Conservation (phyloP, 768 basidiomycete species). For the Termitomyces bulborhizus region DNA sequence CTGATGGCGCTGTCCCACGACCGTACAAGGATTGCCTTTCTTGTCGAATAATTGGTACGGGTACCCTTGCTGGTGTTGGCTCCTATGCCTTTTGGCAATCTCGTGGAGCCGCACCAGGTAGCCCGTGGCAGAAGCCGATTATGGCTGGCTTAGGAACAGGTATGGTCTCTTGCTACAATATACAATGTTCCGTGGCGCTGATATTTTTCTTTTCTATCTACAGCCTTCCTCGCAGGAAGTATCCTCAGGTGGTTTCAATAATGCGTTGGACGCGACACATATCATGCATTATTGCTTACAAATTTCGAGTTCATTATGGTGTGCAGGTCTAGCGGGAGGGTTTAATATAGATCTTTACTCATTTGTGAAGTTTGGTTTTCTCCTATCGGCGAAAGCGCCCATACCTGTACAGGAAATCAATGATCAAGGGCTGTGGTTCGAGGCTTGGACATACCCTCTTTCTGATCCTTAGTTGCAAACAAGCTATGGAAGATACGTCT, state of each 20-base stretch:
- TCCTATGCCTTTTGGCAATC: slow-evolving; percentile 64
- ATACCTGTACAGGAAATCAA: slow-evolving; percentile 56
- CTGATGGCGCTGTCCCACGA: neutral
- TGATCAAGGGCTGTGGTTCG: neutral
- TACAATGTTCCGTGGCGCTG: neutral
- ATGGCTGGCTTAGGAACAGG: slow-evolving; percentile 60
- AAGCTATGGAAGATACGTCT: slow-evolving; percentile 84
- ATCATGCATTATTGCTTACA: neutral
- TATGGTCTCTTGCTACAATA: slow-evolving; percentile 22
- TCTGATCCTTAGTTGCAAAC: slow-evolving; percentile 93
- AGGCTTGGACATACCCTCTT: slow-evolving; percentile 63
- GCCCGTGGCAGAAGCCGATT: slow-evolving; percentile 51
- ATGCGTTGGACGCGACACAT: neutral
- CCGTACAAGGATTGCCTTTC: slow-evolving; percentile 52
- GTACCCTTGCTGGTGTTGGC: slow-evolving; percentile 55
- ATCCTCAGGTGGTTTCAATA: slow-evolving; percentile 33
- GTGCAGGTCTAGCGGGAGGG: neutral
- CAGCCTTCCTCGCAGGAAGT: slow-evolving; percentile 31
- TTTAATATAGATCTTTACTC: slow-evolving; percentile 1
- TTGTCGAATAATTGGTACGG: slow-evolving; percentile 64
- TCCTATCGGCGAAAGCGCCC: slow-evolving; percentile 91
- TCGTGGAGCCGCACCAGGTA: slow-evolving; percentile 57
- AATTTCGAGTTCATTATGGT: neutral
- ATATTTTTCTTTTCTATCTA: neutral
- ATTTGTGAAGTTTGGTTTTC: slow-evolving; percentile 79